A percentile compares a stretch with the other conserved stretches of the same genome.
Evolutionary conservation across 1,284 basidiomycete species (phyloP).

Genomic region (Retiboletus flavoniger): DNA sequence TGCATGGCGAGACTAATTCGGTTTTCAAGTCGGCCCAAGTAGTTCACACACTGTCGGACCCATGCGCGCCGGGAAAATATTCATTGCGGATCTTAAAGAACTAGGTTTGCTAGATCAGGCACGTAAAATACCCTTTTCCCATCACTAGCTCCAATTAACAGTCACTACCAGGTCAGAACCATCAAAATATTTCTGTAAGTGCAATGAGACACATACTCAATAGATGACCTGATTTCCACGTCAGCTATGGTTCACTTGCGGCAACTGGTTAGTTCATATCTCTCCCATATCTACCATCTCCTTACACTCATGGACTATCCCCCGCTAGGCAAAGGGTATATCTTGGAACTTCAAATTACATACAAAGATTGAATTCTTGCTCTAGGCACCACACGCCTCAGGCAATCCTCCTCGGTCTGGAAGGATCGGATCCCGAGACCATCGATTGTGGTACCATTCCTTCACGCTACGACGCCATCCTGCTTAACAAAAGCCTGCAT

Average conservation of each 20-base stretch:
- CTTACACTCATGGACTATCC: constrained; percentile 24
- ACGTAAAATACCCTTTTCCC: constrained; percentile 9
- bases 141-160: constrained; percentile 3
- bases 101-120: constrained; percentile 73
- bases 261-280: constrained; percentile 57
- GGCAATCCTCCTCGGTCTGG: constrained; percentile 87
- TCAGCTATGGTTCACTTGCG: constrained; percentile 73
- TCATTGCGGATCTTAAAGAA: constrained; percentile 75
- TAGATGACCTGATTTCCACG: neutral
- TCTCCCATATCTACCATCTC: neutral
- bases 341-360: neutral
- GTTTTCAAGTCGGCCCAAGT: constrained; percentile 48
- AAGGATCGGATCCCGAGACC: constrained; percentile 85
- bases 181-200: constrained; percentile 84
- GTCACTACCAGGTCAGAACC: constrained; percentile 55
- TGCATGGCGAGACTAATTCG: neutral
- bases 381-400: constrained; percentile 90
- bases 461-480: constrained; percentile 70
- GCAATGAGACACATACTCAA: neutral
- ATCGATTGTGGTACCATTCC: constrained; percentile 81
- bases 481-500: constrained; percentile 62
- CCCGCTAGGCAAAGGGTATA: constrained; percentile 76
- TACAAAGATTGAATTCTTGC: constrained; percentile 1
- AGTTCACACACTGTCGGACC: constrained; percentile 83
- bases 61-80: constrained; percentile 90